Evolutionary conservation across 2,329 filamentous ascomycete species (phyloP), one percentile per base, ranked within the genome.

Genomic region (Zymoseptoria ardabiliae): DNA sequence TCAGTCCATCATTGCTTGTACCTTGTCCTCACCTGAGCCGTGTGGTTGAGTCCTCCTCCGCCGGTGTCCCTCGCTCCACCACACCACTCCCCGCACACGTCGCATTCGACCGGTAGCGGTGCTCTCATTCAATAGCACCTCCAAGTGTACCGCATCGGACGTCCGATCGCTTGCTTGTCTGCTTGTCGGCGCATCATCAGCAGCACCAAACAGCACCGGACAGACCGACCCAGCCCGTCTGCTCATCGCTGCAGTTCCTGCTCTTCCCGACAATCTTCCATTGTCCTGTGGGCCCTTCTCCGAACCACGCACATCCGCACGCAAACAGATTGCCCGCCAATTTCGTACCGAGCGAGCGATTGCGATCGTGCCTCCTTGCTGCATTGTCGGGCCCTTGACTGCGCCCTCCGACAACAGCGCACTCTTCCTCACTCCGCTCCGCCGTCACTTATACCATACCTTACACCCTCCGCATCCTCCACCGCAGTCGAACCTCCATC

Each of bases 401-500:
- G 17, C 35, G n/a, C 5, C 13, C 35, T 45, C n/a, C 35, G 35
- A 45, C 13, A 45, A 13, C 35, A 45, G 4, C 35, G 35, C 35
- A 45, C 17, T n/a, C 35, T n/a, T 13, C 35, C 35, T 45, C 35
- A 13, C 35, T 45, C 35, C 35, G 35, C 55, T 19, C 50, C 54
- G 30, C n/a, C 53, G 7, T 25, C 53, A 28, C 53, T 35, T 35
- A 54, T 25, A 35, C 53, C 53, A 21, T 54, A 28, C 25, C 25
- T 28, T 8, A 28, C 25, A 2, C 25, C 53, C 30, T 35, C 21
- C 4, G 52, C 28, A 22, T 41, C 41, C 41, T 53, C 50, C 48
- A 25, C 56, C 49, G 54, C 60, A 62, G 58, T 62, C 55, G 8
- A 57, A 54, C 54, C 62, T n/a, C 55, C 53, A 41, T 13, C 54